Conservation (phyloP, 2,329 filamentous ascomycete genomes). For the Cytospora piceicola region DNA sequence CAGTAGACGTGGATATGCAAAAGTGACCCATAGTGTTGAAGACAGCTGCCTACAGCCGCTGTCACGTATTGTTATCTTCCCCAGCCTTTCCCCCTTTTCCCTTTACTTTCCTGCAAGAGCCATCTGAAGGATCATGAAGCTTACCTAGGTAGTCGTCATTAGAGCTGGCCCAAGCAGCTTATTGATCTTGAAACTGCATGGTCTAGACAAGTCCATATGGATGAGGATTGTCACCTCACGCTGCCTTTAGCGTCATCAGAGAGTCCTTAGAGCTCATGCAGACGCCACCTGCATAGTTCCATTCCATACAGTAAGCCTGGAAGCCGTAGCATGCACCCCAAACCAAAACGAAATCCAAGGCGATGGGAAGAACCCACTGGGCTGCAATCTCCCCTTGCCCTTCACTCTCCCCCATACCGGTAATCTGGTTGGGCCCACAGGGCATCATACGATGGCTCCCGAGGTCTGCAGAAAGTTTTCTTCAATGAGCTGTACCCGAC, state of each 20-base stretch:
- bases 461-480: conserved; percentile 9
- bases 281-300: background rate
- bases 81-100: background rate
- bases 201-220: background rate
- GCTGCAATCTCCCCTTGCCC: background rate
- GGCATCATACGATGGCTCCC: conserved; percentile 28
- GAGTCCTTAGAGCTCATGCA: conserved; percentile 9
- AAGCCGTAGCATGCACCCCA: background rate
- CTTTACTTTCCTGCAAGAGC: background rate
- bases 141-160: background rate
- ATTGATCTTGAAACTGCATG: background rate
- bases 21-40: background rate
- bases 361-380: conserved; percentile 7
- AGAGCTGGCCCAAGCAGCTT: background rate
- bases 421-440: conserved; percentile 22
- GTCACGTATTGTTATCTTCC: background rate
- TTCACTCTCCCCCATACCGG: background rate
- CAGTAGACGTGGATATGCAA: too few relatives aligned
- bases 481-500: background rate
- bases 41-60: background rate
- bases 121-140: conserved; percentile 9
- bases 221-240: background rate
- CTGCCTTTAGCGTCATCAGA: background rate
- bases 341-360: conserved; percentile 1
- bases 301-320: background rate